Conservation (phyloP, 164 flowering plant genomes). For the Macadamia integrifolia region DNA sequence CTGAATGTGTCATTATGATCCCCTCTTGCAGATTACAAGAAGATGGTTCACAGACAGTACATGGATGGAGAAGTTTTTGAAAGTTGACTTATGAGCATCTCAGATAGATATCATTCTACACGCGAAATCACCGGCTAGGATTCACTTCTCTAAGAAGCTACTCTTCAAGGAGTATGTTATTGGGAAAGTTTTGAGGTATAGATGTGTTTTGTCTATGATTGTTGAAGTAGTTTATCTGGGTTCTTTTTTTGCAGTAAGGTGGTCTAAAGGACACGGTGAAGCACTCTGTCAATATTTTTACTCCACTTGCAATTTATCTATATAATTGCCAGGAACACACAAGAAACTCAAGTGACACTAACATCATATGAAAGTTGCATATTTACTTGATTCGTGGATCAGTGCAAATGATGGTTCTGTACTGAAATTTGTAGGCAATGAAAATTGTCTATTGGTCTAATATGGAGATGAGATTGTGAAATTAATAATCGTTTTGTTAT, state of each 20-base stretch:
- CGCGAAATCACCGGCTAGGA: not conserved
- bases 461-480: too few species aligned
- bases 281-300: too few species aligned
- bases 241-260: not conserved
- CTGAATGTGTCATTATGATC: not conserved
- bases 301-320: too few species aligned
- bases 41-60: conserved; percentile 56
- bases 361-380: not conserved
- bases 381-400: not conserved
- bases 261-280: not conserved
- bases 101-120: too few species aligned
- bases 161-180: conserved; percentile 1
- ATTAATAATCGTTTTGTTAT: too few species aligned
- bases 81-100: conserved; percentile 23
- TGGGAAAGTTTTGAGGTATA: not conserved
- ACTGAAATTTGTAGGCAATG: too few species aligned
- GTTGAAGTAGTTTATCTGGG: conserved; percentile 6
- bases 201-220: not conserved
- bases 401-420: not conserved
- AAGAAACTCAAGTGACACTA: too few species aligned
- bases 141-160: conserved; percentile 7
- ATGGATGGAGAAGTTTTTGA: conserved; percentile 40
- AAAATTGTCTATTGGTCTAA: too few species aligned
- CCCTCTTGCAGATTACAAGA: conserved; percentile 45
- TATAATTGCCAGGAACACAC: too few species aligned